Evolutionary conservation across 78 protist species (phyloP).

Genomic region (Dictyostelium citrinum): DNA sequence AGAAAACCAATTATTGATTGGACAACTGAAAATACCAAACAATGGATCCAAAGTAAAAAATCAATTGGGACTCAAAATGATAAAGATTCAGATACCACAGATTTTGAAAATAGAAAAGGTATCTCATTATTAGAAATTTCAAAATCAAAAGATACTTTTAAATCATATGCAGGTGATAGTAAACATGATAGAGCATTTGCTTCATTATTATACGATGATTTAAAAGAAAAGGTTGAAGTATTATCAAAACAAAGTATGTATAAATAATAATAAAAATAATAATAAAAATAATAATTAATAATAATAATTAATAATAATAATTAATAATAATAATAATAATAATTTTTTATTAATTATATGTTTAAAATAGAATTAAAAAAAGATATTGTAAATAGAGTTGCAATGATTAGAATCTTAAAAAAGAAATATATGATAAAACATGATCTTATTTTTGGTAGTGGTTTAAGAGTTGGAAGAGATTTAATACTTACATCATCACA

Average conservation of each 20-base stretch:
- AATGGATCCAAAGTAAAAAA: not conserved
- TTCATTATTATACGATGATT: not conserved
- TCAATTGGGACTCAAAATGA: not conserved
- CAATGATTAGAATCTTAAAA: not conserved
- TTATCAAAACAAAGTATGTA: not conserved
- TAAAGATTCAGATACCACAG: not conserved
- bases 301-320: too few species aligned
- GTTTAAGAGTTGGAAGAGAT: not conserved
- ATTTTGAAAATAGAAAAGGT: not conserved
- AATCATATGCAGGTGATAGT: not conserved
- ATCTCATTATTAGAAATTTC: not conserved
- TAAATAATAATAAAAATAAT: too few species aligned
- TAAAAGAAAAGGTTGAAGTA: not conserved
- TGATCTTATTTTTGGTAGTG: not conserved
- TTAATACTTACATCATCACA: not conserved
- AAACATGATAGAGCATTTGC: constrained; percentile 1
- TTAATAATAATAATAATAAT: too few species aligned
- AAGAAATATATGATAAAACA: not conserved
- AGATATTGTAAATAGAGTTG: constrained; percentile 4
- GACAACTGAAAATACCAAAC: not conserved
- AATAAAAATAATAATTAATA: too few species aligned
- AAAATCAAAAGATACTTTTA: not conserved
- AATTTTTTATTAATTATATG: too few species aligned
- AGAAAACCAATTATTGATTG: not conserved
- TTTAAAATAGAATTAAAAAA: not conserved